These are phyloP conservation scores for Cladosporium sp. DNA, from an alignment of 2,329 filamentous ascomycete species.

Conservation along the genomic window DNA sequence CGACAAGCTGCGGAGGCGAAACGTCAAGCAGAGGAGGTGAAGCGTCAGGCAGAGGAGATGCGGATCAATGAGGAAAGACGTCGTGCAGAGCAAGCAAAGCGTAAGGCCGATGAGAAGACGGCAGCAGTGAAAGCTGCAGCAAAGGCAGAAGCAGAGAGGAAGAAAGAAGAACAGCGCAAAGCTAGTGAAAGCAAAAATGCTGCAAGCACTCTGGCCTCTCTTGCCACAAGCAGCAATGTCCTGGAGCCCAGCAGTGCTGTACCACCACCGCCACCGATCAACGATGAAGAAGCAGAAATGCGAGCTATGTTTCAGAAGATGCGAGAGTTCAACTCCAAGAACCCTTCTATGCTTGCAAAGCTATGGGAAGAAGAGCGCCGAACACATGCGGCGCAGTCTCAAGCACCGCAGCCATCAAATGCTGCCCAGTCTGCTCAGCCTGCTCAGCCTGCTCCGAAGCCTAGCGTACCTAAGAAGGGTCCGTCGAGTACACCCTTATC, in stretches of 20 bases:
- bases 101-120: constrained; percentile 27
- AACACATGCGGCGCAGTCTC: constrained; percentile 32
- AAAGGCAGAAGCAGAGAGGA: constrained; percentile 24
- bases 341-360: constrained; percentile 54
- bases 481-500: constrained; percentile 6
- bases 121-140: constrained; percentile 19
- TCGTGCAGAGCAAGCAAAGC: constrained; percentile 22
- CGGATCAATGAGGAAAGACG: constrained; percentile 24
- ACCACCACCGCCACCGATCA: constrained; percentile 25
- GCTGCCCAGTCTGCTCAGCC: constrained; percentile 12
- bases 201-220: constrained; percentile 31
- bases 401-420: constrained; percentile 19
- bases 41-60: constrained; percentile 18
- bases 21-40: constrained; percentile 29
- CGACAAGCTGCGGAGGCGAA: constrained; percentile 30
- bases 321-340: constrained; percentile 56
- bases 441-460: constrained; percentile 11
- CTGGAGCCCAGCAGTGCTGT: background rate
- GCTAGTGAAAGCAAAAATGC: constrained; percentile 32
- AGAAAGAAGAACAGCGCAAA: constrained; percentile 29
- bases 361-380: constrained; percentile 58
- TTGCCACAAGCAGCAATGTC: constrained; percentile 23
- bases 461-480: background rate
- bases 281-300: constrained; percentile 53
- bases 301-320: constrained; percentile 58